phyloP scores from a whole-genome alignment of 148 eudicot genomes.

The Vaccinium corymbosum region DNA sequence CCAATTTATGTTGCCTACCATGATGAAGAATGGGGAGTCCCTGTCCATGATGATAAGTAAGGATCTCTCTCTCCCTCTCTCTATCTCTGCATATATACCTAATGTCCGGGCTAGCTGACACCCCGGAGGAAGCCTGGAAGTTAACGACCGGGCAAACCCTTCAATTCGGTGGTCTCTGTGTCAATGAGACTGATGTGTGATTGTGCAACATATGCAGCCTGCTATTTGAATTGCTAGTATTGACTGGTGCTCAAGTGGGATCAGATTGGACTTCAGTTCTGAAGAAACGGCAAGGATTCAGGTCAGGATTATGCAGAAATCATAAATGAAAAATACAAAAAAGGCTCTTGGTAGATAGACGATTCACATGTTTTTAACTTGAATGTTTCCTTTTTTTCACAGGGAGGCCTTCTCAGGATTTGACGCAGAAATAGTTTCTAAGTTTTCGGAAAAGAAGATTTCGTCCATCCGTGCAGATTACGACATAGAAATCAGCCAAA shows the following conservation, averaged over 20 bases:
- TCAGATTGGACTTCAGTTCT: conserved; percentile 84
- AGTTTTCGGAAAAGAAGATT: conserved; percentile 64
- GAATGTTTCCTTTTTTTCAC: conserved; percentile 9
- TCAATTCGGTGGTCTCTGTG: neutral
- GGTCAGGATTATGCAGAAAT: conserved; percentile 28
- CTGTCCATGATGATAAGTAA: conserved; percentile 77
- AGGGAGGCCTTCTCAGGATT: conserved; percentile 79
- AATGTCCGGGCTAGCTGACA: too few relatives aligned
- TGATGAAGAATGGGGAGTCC: conserved; percentile 95
- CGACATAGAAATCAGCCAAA: conserved; percentile 51
- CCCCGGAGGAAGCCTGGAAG: too few relatives aligned
- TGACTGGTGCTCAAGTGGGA: conserved; percentile 85
- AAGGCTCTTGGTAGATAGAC: neutral
- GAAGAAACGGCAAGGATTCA: conserved; percentile 59
- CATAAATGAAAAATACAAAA: neutral
- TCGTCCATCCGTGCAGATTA: conserved; percentile 41
- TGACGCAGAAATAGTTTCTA: conserved; percentile 70
- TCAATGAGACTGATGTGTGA: neutral
- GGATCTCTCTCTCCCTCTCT: neutral
- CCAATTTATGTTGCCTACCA: conserved; percentile 77
- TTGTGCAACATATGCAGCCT: conserved; percentile 29
- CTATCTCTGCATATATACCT: too few relatives aligned
- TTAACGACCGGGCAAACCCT: too few relatives aligned
- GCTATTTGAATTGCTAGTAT: conserved; percentile 67
- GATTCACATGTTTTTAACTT: neutral